Evolutionary conservation across 164 flowering plant genomes (phyloP), one percentile per base, ranked within the genome.

Genomic region (Saururus chinensis): DNA sequence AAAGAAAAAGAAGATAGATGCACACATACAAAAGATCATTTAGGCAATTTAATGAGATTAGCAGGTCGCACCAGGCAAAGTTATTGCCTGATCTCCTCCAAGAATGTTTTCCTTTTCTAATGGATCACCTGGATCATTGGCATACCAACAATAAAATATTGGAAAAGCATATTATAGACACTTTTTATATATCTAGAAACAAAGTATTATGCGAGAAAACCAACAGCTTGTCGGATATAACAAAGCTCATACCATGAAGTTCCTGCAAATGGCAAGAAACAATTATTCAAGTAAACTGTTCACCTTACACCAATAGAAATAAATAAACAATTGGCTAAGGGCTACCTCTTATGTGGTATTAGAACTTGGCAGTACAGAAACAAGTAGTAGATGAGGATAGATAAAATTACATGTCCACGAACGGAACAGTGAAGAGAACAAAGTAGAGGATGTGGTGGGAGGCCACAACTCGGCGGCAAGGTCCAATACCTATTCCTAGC

Each of bases 161-260:
- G 37, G 37, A 30, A 30, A 30, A 30, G 37, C 37, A 30, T 51
- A 17, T 59, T n/a, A 19, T 1, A n/a, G n/a, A 19, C 19, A 14
- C 52, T 9, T 49, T 19, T 49, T 49, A 1, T 54, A 19, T 4
- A 54, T n/a, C 5, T 16, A 21, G 6, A 30, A 30, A 30, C 4
- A 30, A 30, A 30, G 37, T 30, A 30, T 30, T 6, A 35, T 91
- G 89, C 99, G 96, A 95, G 76, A 76, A 95, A 95, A 21, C 99
- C 98, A 81, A 95, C 99, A 66, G 98, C 99, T 78, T 95, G 99
- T 70, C 96, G 79, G 56, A 95, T 91, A 65, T 87, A 84, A 61
- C 83, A 87, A 37, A 95, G 81, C 77, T 95, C 95, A 49, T 91
- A 92, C 97, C 96, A 91, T 52, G 97, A 89, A 9, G 95, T 88